A percentile compares a stretch with the other conserved stretches of the same genome.
phyloP scores from a whole-genome alignment of 2,329 filamentous ascomycete species.

The Huntiella savannae region DNA sequence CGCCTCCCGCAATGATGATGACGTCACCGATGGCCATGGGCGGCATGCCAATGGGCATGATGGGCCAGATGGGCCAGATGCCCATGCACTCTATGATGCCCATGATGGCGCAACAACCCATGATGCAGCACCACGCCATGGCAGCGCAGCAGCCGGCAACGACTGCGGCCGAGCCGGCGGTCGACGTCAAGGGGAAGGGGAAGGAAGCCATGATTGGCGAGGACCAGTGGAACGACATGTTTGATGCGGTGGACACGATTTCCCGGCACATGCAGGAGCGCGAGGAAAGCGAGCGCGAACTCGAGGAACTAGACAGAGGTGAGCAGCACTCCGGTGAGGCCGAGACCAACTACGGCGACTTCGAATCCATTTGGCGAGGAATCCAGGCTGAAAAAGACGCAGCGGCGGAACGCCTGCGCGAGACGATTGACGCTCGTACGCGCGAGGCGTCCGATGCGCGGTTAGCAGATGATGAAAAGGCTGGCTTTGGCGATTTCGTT shows the following conservation, averaged over 20 bases:
- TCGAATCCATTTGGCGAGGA: slow-evolving; percentile 75
- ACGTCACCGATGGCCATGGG: slow-evolving; percentile 38
- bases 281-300: slow-evolving; percentile 37
- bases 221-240: slow-evolving; percentile 88
- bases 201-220: slow-evolving; percentile 93
- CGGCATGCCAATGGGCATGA: slow-evolving; percentile 28
- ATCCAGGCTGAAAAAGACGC: slow-evolving; percentile 46
- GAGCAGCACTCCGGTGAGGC: slow-evolving; percentile 24
- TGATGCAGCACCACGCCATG: slow-evolving; percentile 10
- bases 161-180: slow-evolving; percentile 24
- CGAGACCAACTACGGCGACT: slow-evolving; percentile 62
- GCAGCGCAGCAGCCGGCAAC: slow-evolving; percentile 24
- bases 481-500: slow-evolving; percentile 37
- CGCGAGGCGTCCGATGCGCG: slow-evolving; percentile 1
- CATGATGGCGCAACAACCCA: slow-evolving; percentile 23
- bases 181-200: slow-evolving; percentile 38
- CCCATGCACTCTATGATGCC: slow-evolving; percentile 38
- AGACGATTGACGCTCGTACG: slow-evolving; percentile 8
- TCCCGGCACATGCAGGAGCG: slow-evolving; percentile 25
- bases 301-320: slow-evolving; percentile 63
- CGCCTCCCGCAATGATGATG: slow-evolving; percentile 18
- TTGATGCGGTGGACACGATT: slow-evolving; percentile 51
- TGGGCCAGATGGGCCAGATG: slow-evolving; percentile 26
- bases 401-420: slow-evolving; percentile 9
- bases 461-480: slow-evolving; percentile 55